These are phyloP conservation scores for Xerocomellus dryophilus DNA, from an alignment of 768 basidiomycete species.

Conservation along the genomic window DNA sequence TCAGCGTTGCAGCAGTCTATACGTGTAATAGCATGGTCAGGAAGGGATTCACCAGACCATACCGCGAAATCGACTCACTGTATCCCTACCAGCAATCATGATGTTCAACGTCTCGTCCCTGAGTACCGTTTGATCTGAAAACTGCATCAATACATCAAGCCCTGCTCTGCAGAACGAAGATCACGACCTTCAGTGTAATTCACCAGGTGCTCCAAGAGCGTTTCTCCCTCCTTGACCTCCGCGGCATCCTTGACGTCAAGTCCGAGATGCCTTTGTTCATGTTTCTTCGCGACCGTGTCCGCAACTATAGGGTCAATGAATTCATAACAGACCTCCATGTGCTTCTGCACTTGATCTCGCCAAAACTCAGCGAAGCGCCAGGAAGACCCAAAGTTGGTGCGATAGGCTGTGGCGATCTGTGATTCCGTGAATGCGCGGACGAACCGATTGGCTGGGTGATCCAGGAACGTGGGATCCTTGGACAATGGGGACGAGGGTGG, in stretches of 20 bases:
- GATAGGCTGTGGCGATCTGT: slow-evolving; percentile 32
- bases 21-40: neutral
- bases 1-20: slow-evolving; percentile 35
- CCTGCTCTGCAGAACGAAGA: neutral
- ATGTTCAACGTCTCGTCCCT: slow-evolving; percentile 29
- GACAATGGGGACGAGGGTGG: slow-evolving; percentile 25
- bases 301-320: slow-evolving; percentile 49
- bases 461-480: slow-evolving; percentile 22
- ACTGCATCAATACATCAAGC: neutral
- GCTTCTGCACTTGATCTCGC: slow-evolving; percentile 38
- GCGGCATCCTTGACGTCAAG: slow-evolving; percentile 10
- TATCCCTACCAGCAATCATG: slow-evolving; percentile 41
- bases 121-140: slow-evolving; percentile 22
- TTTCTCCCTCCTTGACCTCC: slow-evolving; percentile 40
- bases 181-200: slow-evolving; percentile 49
- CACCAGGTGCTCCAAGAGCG: slow-evolving; percentile 52
- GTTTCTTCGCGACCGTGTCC: slow-evolving; percentile 39
- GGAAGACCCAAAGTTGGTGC: slow-evolving; percentile 35
- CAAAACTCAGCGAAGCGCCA: slow-evolving; percentile 49
- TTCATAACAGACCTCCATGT: slow-evolving; percentile 41
- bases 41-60: neutral
- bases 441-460: slow-evolving; percentile 37
- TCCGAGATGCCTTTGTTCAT: slow-evolving; percentile 11
- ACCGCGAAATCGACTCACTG: slow-evolving; percentile 26
- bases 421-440: slow-evolving; percentile 38